Evolutionary conservation across 495 filamentous ascomycete genomes (phyloP).

Genomic region (Xylaria curta): DNA sequence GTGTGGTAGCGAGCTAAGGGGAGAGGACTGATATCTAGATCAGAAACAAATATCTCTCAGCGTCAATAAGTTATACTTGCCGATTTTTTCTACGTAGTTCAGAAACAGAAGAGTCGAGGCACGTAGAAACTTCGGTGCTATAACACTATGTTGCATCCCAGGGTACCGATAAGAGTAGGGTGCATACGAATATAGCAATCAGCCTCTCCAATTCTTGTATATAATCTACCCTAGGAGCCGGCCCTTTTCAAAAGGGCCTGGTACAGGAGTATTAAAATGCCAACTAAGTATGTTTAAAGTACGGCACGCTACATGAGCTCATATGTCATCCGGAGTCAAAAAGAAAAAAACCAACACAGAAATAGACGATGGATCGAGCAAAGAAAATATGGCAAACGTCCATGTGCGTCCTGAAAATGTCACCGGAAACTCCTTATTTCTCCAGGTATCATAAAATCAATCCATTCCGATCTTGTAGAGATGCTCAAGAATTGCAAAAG

Average conservation of each 20-base stretch:
- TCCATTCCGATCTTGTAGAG: constrained; percentile 31
- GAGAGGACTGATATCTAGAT: not conserved
- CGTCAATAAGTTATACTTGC: not conserved
- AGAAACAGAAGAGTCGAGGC: not conserved
- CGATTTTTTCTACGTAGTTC: not conserved
- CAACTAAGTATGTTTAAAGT: constrained; percentile 23
- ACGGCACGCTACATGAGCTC: constrained; percentile 40
- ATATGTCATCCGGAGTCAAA: constrained; percentile 27
- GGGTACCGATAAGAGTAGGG: not conserved
- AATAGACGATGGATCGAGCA: constrained; percentile 13
- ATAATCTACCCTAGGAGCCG: constrained; percentile 27
- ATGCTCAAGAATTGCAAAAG: constrained; percentile 33
- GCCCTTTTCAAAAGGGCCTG: constrained; percentile 31
- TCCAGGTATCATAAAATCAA: constrained; percentile 44
- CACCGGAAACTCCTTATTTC: constrained; percentile 37
- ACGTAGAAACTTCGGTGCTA: not conserved
- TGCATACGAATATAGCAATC: not conserved
- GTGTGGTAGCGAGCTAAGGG: not conserved
- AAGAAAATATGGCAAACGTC: constrained; percentile 31
- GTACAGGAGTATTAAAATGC: constrained; percentile 40
- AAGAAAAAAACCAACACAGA: constrained; percentile 29
- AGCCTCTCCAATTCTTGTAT: constrained; percentile 4
- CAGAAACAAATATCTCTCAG: not conserved
- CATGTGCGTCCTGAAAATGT: constrained; percentile 27
- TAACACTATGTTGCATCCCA: not conserved